Percentiles rank a stretch among this genome's conserved stretches.
Evolutionary conservation across 2,329 filamentous ascomycete genomes (phyloP).

Genomic region (Akanthomyces dipterigenus): DNA sequence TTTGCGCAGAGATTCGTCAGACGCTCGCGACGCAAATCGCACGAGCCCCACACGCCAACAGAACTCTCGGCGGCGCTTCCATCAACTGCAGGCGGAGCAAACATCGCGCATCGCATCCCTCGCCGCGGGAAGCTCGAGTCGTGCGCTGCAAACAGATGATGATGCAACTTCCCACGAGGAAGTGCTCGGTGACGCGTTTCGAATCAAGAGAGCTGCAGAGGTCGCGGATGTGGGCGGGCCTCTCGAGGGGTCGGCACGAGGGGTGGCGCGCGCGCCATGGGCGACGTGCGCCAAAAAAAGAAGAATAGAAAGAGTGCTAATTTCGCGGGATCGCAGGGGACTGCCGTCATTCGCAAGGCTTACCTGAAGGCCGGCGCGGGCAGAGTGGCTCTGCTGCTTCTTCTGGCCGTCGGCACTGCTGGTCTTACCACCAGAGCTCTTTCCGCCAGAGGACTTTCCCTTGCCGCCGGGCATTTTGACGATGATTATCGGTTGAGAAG

Average conservation of each 20-base stretch:
- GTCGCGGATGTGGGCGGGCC: not conserved
- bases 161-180: not conserved
- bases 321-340: not conserved
- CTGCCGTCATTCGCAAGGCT: constrained; percentile 28
- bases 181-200: constrained; percentile 7
- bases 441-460: constrained; percentile 86
- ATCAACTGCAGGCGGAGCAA: constrained; percentile 5
- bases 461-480: constrained; percentile 73
- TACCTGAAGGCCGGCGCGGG: constrained; percentile 92
- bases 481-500: constrained; percentile 11
- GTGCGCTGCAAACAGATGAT: not conserved
- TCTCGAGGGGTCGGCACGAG: constrained; percentile 1
- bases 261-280: not conserved
- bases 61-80: not conserved
- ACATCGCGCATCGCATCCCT: constrained; percentile 7
- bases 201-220: not conserved
- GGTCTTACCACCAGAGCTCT: constrained; percentile 75
- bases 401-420: constrained; percentile 55
- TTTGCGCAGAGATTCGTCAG: constrained; percentile 14
- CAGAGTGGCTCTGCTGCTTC: constrained; percentile 93
- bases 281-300: constrained; percentile 12
- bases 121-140: not conserved
- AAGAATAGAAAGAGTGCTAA: constrained; percentile 12
- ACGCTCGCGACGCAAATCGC: constrained; percentile 13
- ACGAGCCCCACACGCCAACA: constrained; percentile 11